These are phyloP conservation scores for Thamnidium elegans DNA, from an alignment of 192 early-diverging fungal species.

Conservation along the genomic window DNA sequence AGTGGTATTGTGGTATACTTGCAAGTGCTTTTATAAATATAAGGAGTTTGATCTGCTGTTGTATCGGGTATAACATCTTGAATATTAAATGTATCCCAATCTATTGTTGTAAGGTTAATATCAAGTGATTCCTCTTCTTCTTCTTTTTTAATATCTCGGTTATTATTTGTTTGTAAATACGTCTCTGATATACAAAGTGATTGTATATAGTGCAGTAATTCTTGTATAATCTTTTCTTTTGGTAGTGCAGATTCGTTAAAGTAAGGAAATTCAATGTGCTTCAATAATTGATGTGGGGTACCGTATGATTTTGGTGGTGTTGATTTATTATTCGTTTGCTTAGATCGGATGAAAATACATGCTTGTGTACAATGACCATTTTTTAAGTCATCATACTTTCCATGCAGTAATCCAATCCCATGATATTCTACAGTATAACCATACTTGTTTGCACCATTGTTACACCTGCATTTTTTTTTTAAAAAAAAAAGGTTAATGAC, in stretches of 20 bases:
- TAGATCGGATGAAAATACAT: constrained; percentile 53
- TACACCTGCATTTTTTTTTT: constrained; percentile 38
- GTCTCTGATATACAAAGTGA: constrained; percentile 4
- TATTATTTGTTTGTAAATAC: neutral
- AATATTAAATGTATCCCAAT: constrained; percentile 1
- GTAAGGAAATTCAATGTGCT: constrained; percentile 51
- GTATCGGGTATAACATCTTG: neutral
- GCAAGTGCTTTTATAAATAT: neutral
- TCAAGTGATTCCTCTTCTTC: neutral
- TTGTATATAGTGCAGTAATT: constrained; percentile 39
- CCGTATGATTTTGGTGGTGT: neutral
- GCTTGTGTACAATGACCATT: constrained; percentile 74
- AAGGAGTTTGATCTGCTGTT: neutral
- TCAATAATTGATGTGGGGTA: constrained; percentile 27
- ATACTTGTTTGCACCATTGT: constrained; percentile 49
- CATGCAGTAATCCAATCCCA: constrained; percentile 57
- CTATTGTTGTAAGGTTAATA: neutral
- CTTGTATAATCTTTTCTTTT: constrained; percentile 28
- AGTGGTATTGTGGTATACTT: neutral
- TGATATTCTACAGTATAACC: constrained; percentile 63
- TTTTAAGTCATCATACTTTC: constrained; percentile 36
- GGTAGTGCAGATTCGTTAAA: constrained; percentile 40
- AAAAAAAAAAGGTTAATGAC: neutral
- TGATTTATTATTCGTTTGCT: too few relatives aligned
- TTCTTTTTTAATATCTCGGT: neutral